These are phyloP conservation scores for Maudiozyma humilis DNA, from an alignment of 1,139 yeast genomes.

Conservation along the genomic window DNA sequence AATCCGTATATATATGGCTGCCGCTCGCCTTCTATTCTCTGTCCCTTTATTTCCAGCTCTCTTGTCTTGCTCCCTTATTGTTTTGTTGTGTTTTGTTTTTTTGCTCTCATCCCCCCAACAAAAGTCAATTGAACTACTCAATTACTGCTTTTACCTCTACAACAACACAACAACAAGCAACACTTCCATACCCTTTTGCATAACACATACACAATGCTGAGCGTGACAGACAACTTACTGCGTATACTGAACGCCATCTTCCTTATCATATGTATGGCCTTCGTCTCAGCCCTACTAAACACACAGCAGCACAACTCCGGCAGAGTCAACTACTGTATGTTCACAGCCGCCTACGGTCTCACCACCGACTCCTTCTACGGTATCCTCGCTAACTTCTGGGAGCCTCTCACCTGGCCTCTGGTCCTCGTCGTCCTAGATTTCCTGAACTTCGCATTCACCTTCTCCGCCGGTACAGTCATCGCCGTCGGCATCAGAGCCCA, in stretches of 20 bases:
- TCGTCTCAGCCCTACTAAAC: constrained; percentile 78
- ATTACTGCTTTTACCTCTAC: neutral
- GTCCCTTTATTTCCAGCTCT: neutral
- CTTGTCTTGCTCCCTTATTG: too few species aligned
- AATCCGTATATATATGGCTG: neutral
- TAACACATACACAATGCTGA: constrained; percentile 18
- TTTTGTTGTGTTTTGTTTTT: neutral
- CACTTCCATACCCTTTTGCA: neutral
- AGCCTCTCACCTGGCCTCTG: constrained; percentile 81
- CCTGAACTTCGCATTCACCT: constrained; percentile 82
- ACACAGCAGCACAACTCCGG: constrained; percentile 52
- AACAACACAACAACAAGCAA: neutral
- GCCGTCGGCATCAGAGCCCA: constrained; percentile 84
- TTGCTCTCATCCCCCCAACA: neutral
- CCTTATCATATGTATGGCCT: constrained; percentile 70
- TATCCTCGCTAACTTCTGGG: constrained; percentile 64
- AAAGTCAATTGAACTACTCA: neutral
- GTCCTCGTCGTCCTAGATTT: constrained; percentile 68
- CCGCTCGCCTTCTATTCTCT: neutral
- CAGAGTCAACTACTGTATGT: constrained; percentile 81
- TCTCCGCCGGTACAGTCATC: constrained; percentile 88
- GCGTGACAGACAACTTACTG: constrained; percentile 62
- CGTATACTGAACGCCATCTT: constrained; percentile 68
- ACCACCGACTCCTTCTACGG: constrained; percentile 78
- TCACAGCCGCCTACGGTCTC: constrained; percentile 79